Base-by-base conservation (phyloP, 768 basidiomycete species). In the Leccinellum albellum region DNA sequence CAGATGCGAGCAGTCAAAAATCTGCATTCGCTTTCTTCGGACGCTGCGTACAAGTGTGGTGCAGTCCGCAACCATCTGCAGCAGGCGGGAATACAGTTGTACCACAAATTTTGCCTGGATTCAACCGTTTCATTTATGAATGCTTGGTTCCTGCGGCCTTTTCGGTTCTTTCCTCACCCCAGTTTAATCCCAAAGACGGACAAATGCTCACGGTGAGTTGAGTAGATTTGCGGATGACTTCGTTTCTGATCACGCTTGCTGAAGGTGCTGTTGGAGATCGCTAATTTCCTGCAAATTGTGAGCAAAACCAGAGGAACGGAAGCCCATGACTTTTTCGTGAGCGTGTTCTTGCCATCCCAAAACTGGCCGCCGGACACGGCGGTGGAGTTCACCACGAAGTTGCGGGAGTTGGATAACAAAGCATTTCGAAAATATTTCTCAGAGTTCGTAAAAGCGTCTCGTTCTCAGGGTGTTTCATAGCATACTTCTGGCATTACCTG, bases 101-200 rank as follows among this genome's bases (percentile, higher is more conserved):
- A 35, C 68, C 64, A 32, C 65, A 64, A 24, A 74, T 78, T 12
- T 73, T 98, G 45, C 93, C 94, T 12, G 95, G 96, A 1, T 98
- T 97, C 63, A 94, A 98, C 63, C 82, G 84, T 14, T 95, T 95
- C 69, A 82, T 96, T 29, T 98, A 98, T 65, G 89, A 94, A 59
- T 83, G 86, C 13, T 73, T 96, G 32, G 77, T 98, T 51, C 91
- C 93, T 12, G 76, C 84, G 3, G 88, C 87, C 23, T 97, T 99
- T 71, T 80, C 85, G 8, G 83, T 98, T 4, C 83, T 93, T 1
- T 86, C 90, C 12, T 76, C 80, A 9, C 84, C 88, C 0, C 83
- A 86, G 40, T 91, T 97, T 70, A 95, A 94, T 67, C 76, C 88
- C 62, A 91, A 91, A 67, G 94, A 97, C 67, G 93, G 91, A 2